phyloP scores from a whole-genome alignment of 495 filamentous ascomycete species.

The Aspergillus funiculosus region DNA sequence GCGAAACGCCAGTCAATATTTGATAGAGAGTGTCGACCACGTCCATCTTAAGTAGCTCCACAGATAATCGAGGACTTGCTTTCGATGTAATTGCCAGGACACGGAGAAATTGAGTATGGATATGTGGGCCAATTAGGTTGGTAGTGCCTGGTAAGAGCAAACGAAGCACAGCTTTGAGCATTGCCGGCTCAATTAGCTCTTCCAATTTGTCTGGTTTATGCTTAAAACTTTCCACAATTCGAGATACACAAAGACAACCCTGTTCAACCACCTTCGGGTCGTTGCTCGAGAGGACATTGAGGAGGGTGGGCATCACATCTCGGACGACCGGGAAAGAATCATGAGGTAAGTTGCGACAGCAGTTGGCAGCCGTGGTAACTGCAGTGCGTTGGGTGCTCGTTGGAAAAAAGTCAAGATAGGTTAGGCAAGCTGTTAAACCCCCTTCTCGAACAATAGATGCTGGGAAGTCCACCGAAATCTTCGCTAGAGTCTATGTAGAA shows the following conservation, averaged over 20 bases:
- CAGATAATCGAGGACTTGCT: slow-evolving; percentile 79
- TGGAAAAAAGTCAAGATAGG: slow-evolving; percentile 94
- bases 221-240: slow-evolving; percentile 95
- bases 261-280: slow-evolving; percentile 98
- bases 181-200: slow-evolving; percentile 78
- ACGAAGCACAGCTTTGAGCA: slow-evolving; percentile 82
- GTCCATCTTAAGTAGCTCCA: slow-evolving; percentile 91
- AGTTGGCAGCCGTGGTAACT: slow-evolving; percentile 95
- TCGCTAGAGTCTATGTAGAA: slow-evolving; percentile 68
- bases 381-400: slow-evolving; percentile 95
- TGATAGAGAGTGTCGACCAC: slow-evolving; percentile 98
- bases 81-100: slow-evolving; percentile 83
- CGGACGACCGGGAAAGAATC: slow-evolving; percentile 83
- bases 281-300: slow-evolving; percentile 81
- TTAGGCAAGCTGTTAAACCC: slow-evolving; percentile 86
- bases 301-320: slow-evolving; percentile 92
- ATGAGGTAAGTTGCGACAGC: slow-evolving; percentile 90
- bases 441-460: slow-evolving; percentile 94
- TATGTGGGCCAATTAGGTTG: slow-evolving; percentile 89
- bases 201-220: slow-evolving; percentile 81
- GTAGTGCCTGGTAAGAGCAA: slow-evolving; percentile 90
- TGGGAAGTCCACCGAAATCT: slow-evolving; percentile 96
- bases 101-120: slow-evolving; percentile 93
- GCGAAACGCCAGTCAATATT: slow-evolving; percentile 93
- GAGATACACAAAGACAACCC: slow-evolving; percentile 90